A percentile compares a stretch with the other conserved stretches of the same genome.
These are phyloP conservation scores for Beta macrorhiza DNA, from an alignment of 179 eudicot genomes.

Conservation along the genomic window DNA sequence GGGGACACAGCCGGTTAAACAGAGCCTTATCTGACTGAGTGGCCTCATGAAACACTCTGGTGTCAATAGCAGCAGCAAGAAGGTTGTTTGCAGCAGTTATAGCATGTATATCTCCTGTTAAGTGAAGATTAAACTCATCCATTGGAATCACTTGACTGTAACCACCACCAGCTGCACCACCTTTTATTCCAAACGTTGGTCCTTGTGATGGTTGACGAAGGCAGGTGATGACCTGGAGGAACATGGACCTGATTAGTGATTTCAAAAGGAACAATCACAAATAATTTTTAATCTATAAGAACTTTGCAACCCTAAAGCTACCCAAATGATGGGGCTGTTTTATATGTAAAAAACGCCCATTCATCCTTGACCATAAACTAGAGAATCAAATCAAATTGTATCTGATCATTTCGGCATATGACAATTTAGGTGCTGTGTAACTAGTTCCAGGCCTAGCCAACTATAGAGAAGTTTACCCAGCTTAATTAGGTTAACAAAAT, in stretches of 20 bases:
- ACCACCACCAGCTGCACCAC: slow-evolving; percentile 99
- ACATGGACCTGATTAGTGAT: slow-evolving; percentile 12
- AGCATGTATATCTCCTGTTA: slow-evolving; percentile 97
- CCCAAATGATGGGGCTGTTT: not conserved
- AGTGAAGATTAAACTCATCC: slow-evolving; percentile 98
- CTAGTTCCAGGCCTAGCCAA: not conserved
- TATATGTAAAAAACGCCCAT: not conserved
- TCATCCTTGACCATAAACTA: not conserved
- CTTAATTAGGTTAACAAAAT: not conserved
- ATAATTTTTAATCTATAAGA: not conserved
- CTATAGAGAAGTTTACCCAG: not conserved
- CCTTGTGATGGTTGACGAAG: slow-evolving; percentile 99
- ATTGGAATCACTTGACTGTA: slow-evolving; percentile 98
- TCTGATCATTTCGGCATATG: not conserved
- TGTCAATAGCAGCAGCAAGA: slow-evolving; percentile 95
- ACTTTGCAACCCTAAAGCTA: no score
- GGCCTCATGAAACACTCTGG: slow-evolving; percentile 88
- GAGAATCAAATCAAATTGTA: not conserved
- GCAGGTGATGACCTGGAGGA: slow-evolving; percentile 80
- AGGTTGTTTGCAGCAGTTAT: slow-evolving; percentile 98
- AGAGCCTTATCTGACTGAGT: slow-evolving; percentile 89
- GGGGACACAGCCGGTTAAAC: slow-evolving; percentile 79
- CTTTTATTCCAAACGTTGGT: slow-evolving; percentile 97
- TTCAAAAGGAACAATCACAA: slow-evolving; percentile 4
- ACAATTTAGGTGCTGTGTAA: not conserved